A percentile compares a stretch with the other conserved stretches of the same genome.
Conservation (phyloP, 345 rosid genomes). For the Sisymbrium altissimum region DNA sequence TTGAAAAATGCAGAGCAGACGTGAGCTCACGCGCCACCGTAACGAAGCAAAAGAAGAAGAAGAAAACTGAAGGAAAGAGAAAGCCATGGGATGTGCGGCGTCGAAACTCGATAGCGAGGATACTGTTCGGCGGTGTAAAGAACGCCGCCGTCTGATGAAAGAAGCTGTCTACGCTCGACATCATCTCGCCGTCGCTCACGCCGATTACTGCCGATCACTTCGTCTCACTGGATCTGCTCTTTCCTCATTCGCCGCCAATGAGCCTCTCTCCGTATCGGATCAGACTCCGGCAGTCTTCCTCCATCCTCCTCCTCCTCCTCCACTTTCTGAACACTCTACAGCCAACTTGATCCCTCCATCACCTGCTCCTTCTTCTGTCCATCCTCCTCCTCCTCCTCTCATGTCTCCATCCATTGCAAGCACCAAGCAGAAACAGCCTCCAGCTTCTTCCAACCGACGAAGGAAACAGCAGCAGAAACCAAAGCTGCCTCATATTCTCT, state of each 20-base stretch:
- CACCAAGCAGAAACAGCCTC: slow-evolving; percentile 55
- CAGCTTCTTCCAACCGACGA: slow-evolving; percentile 38
- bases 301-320: slow-evolving; percentile 36
- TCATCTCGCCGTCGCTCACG: slow-evolving; percentile 82
- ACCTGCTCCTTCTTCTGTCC: too few relatives aligned
- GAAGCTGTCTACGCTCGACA: slow-evolving; percentile 85
- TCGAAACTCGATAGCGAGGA: slow-evolving; percentile 95
- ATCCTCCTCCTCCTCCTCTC: too few relatives aligned
- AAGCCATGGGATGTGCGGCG: slow-evolving; percentile 78
- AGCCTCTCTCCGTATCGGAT: slow-evolving; percentile 73
- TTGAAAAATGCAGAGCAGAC: background rate
- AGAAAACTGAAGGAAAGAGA: background rate
- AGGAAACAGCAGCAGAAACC: slow-evolving; percentile 29
- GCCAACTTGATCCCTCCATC: slow-evolving; percentile 30
- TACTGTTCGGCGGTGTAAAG: slow-evolving; percentile 83
- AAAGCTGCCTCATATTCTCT: slow-evolving; percentile 88
- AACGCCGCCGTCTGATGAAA: slow-evolving; percentile 87
- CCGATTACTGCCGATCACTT: slow-evolving; percentile 87
- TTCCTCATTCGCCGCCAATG: slow-evolving; percentile 70
- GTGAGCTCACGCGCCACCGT: slow-evolving; percentile 28
- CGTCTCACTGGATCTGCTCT: slow-evolving; percentile 87
- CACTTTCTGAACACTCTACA: slow-evolving; percentile 6
- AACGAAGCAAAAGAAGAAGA: slow-evolving; percentile 4
- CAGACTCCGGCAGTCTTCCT: slow-evolving; percentile 81
- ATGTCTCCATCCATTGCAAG: slow-evolving; percentile 46